A percentile compares a stretch with the other conserved stretches of the same genome.
Conservation (phyloP, 78 protist genomes). For the Bigelowiella natans region DNA sequence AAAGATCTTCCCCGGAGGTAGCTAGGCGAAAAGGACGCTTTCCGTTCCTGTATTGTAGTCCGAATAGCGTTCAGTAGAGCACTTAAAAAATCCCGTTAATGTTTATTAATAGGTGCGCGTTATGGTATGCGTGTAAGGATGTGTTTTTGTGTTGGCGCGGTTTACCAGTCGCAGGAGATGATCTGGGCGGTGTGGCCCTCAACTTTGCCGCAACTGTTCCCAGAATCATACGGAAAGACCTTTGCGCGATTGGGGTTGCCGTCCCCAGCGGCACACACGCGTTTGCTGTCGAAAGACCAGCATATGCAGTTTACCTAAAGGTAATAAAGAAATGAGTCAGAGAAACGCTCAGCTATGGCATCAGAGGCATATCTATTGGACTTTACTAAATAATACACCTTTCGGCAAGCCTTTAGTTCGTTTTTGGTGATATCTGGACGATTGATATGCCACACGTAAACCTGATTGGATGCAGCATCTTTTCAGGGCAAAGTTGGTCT, state of each 20-base stretch:
- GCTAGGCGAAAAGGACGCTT: background rate
- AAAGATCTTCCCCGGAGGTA: background rate
- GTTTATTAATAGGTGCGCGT: too few species aligned
- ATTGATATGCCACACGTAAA: background rate
- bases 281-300: background rate
- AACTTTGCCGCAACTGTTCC: background rate
- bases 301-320: background rate
- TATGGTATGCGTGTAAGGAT: too few species aligned
- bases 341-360: background rate
- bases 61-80: too few species aligned
- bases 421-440: background rate
- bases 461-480: too few species aligned
- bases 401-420: background rate
- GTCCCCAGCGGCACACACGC: background rate
- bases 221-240: background rate
- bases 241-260: background rate
- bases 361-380: background rate
- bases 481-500: too few species aligned
- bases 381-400: background rate
- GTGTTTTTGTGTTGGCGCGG: too few species aligned
- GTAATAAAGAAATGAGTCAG: background rate
- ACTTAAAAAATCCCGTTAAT: too few species aligned
- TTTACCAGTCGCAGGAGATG: background rate
- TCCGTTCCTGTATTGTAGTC: too few species aligned
- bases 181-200: background rate